phyloP scores from a whole-genome alignment of 345 rosid genomes.

The Atalantia buxifolia region DNA sequence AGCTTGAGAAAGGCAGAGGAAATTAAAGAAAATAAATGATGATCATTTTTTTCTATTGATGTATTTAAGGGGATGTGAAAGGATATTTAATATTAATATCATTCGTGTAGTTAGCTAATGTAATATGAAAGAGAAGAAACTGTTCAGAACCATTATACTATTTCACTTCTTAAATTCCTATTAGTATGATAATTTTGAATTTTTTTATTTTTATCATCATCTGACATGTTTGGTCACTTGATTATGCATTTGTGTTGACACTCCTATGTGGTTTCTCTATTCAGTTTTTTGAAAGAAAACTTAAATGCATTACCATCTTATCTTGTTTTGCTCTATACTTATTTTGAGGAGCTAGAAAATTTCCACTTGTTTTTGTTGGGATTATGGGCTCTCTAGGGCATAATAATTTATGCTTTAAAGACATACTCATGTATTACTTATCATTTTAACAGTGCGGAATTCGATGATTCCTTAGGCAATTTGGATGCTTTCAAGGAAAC shows the following conservation, averaged over 20 bases:
- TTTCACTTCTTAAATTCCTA: not conserved
- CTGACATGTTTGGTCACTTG: not conserved
- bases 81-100: not conserved
- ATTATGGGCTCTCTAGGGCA: no score
- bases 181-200: not conserved
- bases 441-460: slow-evolving; percentile 24
- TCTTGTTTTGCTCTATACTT: not conserved
- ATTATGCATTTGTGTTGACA: not conserved
- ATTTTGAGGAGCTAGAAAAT: not conserved
- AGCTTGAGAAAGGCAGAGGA: not conserved
- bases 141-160: not conserved
- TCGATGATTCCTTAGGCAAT: slow-evolving; percentile 32
- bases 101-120: not conserved
- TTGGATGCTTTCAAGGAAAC: slow-evolving; percentile 27
- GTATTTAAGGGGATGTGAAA: not conserved
- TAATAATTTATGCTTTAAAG: not conserved
- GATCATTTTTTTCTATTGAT: not conserved
- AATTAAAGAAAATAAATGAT: not conserved
- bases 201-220: not conserved
- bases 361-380: no score
- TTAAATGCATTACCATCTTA: not conserved
- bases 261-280: not conserved
- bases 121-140: not conserved
- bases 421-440: not conserved
- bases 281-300: not conserved